Evolutionary conservation across 176 grass and related monocot genomes (phyloP).

Genomic region (Areca catechu): DNA sequence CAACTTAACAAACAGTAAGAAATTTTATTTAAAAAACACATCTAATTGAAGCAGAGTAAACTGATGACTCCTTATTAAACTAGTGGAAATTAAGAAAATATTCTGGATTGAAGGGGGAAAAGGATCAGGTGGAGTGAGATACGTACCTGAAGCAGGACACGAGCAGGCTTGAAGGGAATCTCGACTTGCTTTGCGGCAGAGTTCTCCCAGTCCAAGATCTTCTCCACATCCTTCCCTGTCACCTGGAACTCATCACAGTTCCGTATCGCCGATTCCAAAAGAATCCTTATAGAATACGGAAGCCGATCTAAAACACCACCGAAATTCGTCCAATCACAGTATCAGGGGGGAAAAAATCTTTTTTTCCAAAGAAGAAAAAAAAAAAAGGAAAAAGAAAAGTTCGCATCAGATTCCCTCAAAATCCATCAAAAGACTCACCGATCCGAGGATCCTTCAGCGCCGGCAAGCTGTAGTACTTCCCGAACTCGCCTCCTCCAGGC

Average conservation of each 20-base stretch:
- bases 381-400: conserved; percentile 1
- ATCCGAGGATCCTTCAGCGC: conserved; percentile 70
- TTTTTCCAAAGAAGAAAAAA: not conserved
- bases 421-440: conserved; percentile 26
- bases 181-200: conserved; percentile 77
- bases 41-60: no score
- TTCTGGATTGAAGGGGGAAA: not conserved
- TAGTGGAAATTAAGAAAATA: no score
- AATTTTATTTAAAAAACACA: no score
- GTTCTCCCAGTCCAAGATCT: conserved; percentile 95
- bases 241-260: conserved; percentile 95
- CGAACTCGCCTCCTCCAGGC: conserved; percentile 68
- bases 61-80: no score
- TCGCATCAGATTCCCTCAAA: not conserved
- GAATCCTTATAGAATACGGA: conserved; percentile 80
- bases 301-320: conserved; percentile 48
- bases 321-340: no score
- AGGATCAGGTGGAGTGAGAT: not conserved
- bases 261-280: conserved; percentile 83
- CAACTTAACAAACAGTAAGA: no score
- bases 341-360: not conserved
- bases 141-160: conserved; percentile 80
- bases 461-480: conserved; percentile 92
- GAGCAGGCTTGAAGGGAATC: conserved; percentile 91
- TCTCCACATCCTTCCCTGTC: conserved; percentile 66